Conservation (phyloP, 768 basidiomycete genomes). For the Galerina sulciceps region DNA sequence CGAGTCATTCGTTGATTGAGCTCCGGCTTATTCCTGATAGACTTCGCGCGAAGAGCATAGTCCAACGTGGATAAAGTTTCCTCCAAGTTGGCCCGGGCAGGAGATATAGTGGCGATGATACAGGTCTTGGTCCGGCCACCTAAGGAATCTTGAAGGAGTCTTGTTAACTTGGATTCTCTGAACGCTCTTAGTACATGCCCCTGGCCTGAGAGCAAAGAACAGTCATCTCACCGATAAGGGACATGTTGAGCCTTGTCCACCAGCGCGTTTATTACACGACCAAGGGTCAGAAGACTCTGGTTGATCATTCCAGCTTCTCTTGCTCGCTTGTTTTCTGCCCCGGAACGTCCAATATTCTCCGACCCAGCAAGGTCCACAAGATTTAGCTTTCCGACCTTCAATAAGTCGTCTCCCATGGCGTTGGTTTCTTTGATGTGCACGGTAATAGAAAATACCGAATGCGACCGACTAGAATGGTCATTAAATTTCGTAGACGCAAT, state of each 20-base stretch:
- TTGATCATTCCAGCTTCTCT: constrained; percentile 99
- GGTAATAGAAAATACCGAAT: constrained; percentile 96
- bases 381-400: constrained; percentile 94
- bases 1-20: constrained; percentile 94
- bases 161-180: constrained; percentile 97
- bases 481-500: constrained; percentile 98
- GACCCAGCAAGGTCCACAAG: constrained; percentile 97
- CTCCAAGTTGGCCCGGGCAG: constrained; percentile 91
- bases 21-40: constrained; percentile 94
- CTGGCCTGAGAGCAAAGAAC: neutral
- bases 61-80: constrained; percentile 97
- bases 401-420: constrained; percentile 79
- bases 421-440: constrained; percentile 89
- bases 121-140: constrained; percentile 97
- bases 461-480: constrained; percentile 95
- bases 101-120: constrained; percentile 95
- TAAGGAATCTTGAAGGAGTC: constrained; percentile 97
- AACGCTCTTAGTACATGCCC: neutral
- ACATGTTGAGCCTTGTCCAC: constrained; percentile 92
- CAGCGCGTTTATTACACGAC: constrained; percentile 93
- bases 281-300: constrained; percentile 94
- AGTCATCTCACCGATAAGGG: constrained; percentile 77
- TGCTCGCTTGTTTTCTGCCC: constrained; percentile 93
- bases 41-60: constrained; percentile 94
- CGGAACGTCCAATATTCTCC: constrained; percentile 95